These are phyloP conservation scores for Thraustotheca clavata DNA, from an alignment of 352 stramenopile species.

Conservation along the genomic window DNA sequence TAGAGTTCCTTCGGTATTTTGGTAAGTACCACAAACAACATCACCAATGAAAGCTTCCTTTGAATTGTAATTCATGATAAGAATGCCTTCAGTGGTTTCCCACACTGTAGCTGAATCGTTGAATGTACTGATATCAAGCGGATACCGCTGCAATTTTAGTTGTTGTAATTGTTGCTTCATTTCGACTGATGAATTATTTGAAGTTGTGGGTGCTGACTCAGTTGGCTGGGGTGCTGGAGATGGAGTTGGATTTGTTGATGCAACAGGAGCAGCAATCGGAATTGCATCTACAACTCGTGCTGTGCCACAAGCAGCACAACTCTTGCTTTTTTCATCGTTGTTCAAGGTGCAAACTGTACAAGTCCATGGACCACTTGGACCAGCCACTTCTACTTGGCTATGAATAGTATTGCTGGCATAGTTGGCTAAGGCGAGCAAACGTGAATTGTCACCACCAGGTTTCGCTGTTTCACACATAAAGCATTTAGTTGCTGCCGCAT, in stretches of 20 bases:
- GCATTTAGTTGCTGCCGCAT: background rate
- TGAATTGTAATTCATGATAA: constrained; percentile 33
- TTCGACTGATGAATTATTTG: constrained; percentile 27
- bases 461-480: constrained; percentile 7
- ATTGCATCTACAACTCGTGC: constrained; percentile 24
- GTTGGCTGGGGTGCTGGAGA: background rate
- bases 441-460: background rate
- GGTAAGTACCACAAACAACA: constrained; percentile 64
- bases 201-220: constrained; percentile 21
- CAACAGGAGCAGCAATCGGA: constrained; percentile 34
- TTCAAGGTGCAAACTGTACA: constrained; percentile 76
- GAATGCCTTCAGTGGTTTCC: constrained; percentile 60
- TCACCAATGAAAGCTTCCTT: constrained; percentile 40
- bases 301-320: constrained; percentile 69
- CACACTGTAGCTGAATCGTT: constrained; percentile 26
- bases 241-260: background rate
- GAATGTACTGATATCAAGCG: constrained; percentile 31
- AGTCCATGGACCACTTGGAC: constrained; percentile 29
- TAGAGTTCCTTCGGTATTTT: constrained; percentile 58
- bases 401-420: constrained; percentile 17
- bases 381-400: too few relatives aligned
- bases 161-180: too few relatives aligned
- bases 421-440: background rate
- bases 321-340: constrained; percentile 42
- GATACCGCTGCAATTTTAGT: constrained; percentile 23